These are phyloP conservation scores for Erodium trifolium DNA, from an alignment of 441 rosid species.

Conservation along the genomic window DNA sequence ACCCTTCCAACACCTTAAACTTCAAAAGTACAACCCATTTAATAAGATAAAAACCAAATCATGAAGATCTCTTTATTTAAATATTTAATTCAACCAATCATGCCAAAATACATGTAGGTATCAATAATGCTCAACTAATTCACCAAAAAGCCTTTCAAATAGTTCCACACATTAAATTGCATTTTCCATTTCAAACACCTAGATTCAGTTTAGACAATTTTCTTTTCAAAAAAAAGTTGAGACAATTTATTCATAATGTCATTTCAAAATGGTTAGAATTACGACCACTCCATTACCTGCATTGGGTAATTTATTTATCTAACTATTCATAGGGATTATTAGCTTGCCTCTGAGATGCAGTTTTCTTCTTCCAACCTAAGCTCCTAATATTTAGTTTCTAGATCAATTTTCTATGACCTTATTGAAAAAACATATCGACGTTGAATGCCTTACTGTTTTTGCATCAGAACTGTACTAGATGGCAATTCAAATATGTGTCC, in stretches of 20 bases:
- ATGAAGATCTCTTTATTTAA: not conserved
- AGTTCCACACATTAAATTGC: too few species aligned
- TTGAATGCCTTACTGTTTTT: not conserved
- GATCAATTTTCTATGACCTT: not conserved
- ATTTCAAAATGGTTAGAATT: too few species aligned
- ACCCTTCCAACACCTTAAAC: not conserved
- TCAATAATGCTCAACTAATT: too few species aligned
- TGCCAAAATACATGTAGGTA: too few species aligned
- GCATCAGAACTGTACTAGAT: not conserved
- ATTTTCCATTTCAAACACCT: too few species aligned
- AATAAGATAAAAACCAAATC: not conserved
- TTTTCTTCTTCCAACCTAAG: not conserved
- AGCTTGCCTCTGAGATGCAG: not conserved
- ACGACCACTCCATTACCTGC: not conserved
- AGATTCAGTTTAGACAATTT: too few species aligned
- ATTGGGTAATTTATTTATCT: not conserved
- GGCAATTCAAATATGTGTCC: not conserved
- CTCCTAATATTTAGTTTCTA: not conserved
- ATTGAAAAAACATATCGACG: not conserved
- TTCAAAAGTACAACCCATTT: not conserved
- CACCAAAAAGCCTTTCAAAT: too few species aligned
- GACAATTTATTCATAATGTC: too few species aligned
- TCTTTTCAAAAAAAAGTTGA: too few species aligned
- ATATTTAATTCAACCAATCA: too few species aligned
- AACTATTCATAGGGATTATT: not conserved